Base-by-base conservation (phyloP, 2,329 filamentous ascomycete genomes). In the Shiraia bambusicola region DNA sequence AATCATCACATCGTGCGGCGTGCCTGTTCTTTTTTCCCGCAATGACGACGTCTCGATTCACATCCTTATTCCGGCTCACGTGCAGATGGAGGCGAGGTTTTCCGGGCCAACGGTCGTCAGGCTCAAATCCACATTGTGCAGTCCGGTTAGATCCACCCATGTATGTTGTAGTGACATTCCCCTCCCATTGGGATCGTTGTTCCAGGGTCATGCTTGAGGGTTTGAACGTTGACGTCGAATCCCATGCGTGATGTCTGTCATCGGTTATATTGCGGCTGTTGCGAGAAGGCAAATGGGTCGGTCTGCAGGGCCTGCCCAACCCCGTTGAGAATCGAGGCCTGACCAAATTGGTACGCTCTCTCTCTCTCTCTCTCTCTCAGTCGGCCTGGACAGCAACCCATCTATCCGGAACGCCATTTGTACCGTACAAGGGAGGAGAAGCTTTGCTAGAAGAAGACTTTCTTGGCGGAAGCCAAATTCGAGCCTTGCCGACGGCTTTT, bases 381-480 rank as follows among this genome's bases (percentile, higher is more conserved):
- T 60, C 55, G 3, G 51, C 58, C 9, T 47, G 36, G 34, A 58
- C 46, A 17, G 59, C 64, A 40, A 62, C 42, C 69, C 69, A 72
- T 51, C 69, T 56, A 33, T 54, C 42, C 33, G 68, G 68, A 44
- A 70, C 65, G 37, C 57, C 45, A 42, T 56, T 54, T 47, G 46
- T 39, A 47, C 46, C 45, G 28, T 54, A 52, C 49, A 38, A 42
- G 37, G 58, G 45, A 50, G 59, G 49, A 49, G 59, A 49, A 49
- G 60, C 42, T 49, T 52, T 58, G 42, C 44, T 54, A 17, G 61
- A 47, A 37, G 53, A 59, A 24, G 52, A 39, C 50, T 73, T 70
- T 47, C 81, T 73, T 31, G 81, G 80, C 27, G 81, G 81, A 31
- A 84, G 64, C 78, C 79, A 83, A 45, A 83, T 73, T 41, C 74